Percentiles rank a stretch among this genome's conserved stretches.
Conservation (phyloP, 306 rosid species). For the Cicer judaicum region DNA sequence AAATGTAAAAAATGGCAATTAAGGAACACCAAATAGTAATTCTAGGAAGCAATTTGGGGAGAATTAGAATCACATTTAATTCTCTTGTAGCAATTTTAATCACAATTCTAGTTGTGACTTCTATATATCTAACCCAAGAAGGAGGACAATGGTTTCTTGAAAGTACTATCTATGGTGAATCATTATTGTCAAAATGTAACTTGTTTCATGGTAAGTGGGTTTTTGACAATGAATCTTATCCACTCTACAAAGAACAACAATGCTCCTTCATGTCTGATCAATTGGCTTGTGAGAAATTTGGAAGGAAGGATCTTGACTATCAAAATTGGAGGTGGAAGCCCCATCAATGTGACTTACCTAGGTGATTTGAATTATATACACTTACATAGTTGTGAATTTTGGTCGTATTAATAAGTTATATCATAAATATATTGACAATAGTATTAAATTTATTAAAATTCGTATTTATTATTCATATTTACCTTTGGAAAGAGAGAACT, state of each 20-base stretch:
- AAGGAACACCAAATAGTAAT: conserved; percentile 44
- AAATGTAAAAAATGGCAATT: conserved; percentile 45
- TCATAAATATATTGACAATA: no score
- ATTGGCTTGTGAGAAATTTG: conserved; percentile 87
- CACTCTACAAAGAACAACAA: conserved; percentile 65
- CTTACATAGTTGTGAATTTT: background rate
- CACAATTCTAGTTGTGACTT: conserved; percentile 53
- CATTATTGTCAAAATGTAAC: conserved; percentile 54
- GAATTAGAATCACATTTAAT: conserved; percentile 61
- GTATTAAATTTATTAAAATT: no score
- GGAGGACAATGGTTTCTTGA: conserved; percentile 36
- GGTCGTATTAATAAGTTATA: no score
- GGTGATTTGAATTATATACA: conserved; percentile 41
- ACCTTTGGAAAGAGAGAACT: no score
- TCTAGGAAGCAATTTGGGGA: conserved; percentile 54
- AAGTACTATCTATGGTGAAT: background rate
- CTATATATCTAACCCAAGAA: conserved; percentile 61
- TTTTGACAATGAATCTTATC: conserved; percentile 72
- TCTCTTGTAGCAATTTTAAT: conserved; percentile 63
- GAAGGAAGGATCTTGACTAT: conserved; percentile 68
- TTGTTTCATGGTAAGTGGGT: conserved; percentile 78
- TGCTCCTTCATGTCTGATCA: conserved; percentile 89
- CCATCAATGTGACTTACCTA: conserved; percentile 69
- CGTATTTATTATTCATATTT: no score
- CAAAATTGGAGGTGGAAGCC: conserved; percentile 89